Evolutionary conservation across 1,284 basidiomycete species (phyloP).

Genomic region (Uromyces viciae-fabae): DNA sequence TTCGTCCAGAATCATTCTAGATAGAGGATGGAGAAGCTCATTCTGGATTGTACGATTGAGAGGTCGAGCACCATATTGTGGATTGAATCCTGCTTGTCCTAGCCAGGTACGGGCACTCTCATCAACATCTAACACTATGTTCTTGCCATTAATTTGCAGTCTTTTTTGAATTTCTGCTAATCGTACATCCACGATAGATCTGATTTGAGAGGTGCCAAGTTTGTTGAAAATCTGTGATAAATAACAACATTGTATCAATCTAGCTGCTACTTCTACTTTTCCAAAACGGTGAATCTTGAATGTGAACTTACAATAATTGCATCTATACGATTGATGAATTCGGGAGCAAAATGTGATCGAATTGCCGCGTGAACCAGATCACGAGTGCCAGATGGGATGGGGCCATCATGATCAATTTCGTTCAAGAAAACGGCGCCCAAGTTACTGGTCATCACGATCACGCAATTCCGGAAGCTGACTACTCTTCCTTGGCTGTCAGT

Average conservation of each 20-base stretch:
- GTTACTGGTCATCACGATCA: conserved; percentile 60
- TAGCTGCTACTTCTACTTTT: neutral
- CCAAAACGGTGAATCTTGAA: neutral
- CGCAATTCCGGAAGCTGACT: conserved; percentile 48
- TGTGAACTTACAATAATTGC: conserved; percentile 46
- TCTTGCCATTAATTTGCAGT: conserved; percentile 67
- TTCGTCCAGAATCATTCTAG: conserved; percentile 78
- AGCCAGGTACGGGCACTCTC: conserved; percentile 75
- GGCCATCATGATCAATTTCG: conserved; percentile 38
- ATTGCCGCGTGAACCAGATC: conserved; percentile 59
- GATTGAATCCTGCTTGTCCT: conserved; percentile 67
- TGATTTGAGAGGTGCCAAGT: conserved; percentile 58
- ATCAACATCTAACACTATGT: conserved; percentile 74
- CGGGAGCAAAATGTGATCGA: conserved; percentile 60
- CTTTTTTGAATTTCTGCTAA: conserved; percentile 65
- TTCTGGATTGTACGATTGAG: conserved; percentile 86
- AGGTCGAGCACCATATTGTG: conserved; percentile 78
- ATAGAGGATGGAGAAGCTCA: conserved; percentile 87
- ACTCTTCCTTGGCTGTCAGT: conserved; percentile 57
- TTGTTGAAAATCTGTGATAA: conserved; percentile 59
- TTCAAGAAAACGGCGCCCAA: conserved; percentile 60
- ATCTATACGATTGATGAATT: conserved; percentile 60
- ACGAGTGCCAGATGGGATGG: conserved; percentile 50
- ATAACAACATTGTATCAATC: neutral
- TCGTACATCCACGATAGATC: conserved; percentile 60